Conservation (phyloP, 352 stramenopile species). For the Nothophytophthora sp. region DNA sequence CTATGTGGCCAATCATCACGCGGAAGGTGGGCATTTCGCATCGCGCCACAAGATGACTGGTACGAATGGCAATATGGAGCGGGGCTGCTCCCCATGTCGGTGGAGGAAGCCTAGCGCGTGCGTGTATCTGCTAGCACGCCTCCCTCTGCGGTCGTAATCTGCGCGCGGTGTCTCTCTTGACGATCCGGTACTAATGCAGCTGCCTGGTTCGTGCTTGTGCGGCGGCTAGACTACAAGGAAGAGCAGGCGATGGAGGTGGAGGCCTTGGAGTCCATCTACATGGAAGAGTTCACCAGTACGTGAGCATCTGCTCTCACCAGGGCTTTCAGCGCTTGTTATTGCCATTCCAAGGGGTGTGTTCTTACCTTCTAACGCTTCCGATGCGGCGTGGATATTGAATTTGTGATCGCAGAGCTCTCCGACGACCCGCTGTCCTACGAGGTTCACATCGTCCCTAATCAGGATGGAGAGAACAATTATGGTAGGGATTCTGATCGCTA, state of each 20-base stretch:
- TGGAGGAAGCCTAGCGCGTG: background rate
- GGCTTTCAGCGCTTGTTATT: background rate
- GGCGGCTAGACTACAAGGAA: constrained; percentile 78
- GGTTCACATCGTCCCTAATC: constrained; percentile 83
- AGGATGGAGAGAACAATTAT: constrained; percentile 85
- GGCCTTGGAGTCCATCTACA: constrained; percentile 89
- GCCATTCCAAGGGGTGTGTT: background rate
- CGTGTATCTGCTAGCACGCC: background rate
- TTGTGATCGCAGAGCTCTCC: constrained; percentile 56
- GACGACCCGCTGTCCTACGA: constrained; percentile 74
- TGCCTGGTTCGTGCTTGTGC: constrained; percentile 1
- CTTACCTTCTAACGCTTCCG: background rate
- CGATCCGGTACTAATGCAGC: background rate
- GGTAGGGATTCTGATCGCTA: constrained; percentile 33
- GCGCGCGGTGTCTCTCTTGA: constrained; percentile 1
- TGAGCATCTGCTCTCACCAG: background rate
- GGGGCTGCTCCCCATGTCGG: background rate
- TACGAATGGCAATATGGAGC: constrained; percentile 34
- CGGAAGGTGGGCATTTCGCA: constrained; percentile 21
- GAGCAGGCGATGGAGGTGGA: constrained; percentile 90
- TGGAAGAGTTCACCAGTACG: constrained; percentile 88
- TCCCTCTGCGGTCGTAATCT: background rate
- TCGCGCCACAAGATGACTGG: constrained; percentile 51
- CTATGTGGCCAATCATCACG: constrained; percentile 35
- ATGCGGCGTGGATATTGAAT: background rate